Base-by-base conservation (phyloP, 768 basidiomycete species). In the Nidularia pulvinata region DNA sequence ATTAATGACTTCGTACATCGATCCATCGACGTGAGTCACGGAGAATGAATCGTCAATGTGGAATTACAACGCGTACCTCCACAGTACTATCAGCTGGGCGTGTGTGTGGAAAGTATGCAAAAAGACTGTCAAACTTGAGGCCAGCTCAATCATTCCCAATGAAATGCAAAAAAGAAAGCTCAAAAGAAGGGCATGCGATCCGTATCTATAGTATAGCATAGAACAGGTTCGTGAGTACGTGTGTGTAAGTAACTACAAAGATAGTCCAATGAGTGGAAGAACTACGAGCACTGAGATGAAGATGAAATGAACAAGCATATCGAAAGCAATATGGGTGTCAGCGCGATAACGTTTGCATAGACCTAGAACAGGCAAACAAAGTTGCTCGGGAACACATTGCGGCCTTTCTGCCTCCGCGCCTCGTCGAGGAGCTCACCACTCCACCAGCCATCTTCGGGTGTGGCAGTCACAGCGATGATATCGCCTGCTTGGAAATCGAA, bases 371-470 rank as follows among this genome's bases (percentile, higher is more conserved):
- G 66, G 64, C 84, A 86, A 44, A 93, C 91, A 70, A 91, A 93
- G 66, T 93, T 93, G 69, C 91, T 93, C 51, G 91, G 92, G 81
- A 94, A 93, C 50, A 91, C 83, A 63, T 90, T 83, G 52, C 86
- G 76, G 33, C 91, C 91, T 13, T 77, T 75, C 57, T 86, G 80
- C 57, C 91, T 76, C 59, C 92, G 72, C 33, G 77, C 75, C 59
- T 92, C 89, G 56, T 91, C 89, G n/a, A 93, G 71, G 54, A 93
- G 69, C 60, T 90, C 88, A 22, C 96, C 96, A 52, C 86, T 90
- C 96, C 95, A 98, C 96, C 96, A 98, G 1, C 96, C 96, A 62
- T 97, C 95, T 61, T 95, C 94, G 4, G 94, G 94, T 5, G 94
- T 96, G 19, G 86, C 81, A 0, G 92, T 95, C 7, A 98, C 95